Conservation (phyloP, 1,284 basidiomycete genomes). For the Testicularia cyperi region DNA sequence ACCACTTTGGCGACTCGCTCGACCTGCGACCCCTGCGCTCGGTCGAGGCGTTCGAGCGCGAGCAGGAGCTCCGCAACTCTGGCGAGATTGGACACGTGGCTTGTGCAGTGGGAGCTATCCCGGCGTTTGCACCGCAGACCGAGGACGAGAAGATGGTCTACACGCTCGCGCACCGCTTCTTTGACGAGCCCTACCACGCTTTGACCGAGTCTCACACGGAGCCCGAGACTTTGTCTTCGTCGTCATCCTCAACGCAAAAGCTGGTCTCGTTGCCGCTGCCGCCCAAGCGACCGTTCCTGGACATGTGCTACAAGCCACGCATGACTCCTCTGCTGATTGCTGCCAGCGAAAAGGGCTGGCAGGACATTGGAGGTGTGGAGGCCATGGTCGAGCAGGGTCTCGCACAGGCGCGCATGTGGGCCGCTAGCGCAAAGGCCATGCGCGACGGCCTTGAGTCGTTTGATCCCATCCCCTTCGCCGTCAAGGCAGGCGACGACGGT, state of each 20-base stretch:
- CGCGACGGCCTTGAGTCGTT: constrained; percentile 9
- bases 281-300: constrained; percentile 51
- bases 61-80: constrained; percentile 10
- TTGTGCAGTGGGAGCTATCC: constrained; percentile 54
- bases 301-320: constrained; percentile 61
- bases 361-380: constrained; percentile 53
- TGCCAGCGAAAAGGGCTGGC: constrained; percentile 49
- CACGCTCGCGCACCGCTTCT: constrained; percentile 40
- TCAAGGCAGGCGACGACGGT: constrained; percentile 29
- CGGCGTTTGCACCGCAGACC: constrained; percentile 47
- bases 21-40: constrained; percentile 32
- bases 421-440: constrained; percentile 29
- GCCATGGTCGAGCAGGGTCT: constrained; percentile 61
- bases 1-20: constrained; percentile 30
- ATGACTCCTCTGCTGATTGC: constrained; percentile 52
- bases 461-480: constrained; percentile 31
- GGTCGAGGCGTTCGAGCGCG: constrained; percentile 19
- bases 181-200: constrained; percentile 18
- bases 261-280: constrained; percentile 35
- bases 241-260: neutral
- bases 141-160: constrained; percentile 57
- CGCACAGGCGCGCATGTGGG: constrained; percentile 58
- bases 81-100: constrained; percentile 38
- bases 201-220: neutral
- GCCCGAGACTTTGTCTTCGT: neutral